A percentile compares a stretch with the other conserved stretches of the same genome.
phyloP scores from a whole-genome alignment of 1,139 yeast species.

The Candida neerlandica region DNA sequence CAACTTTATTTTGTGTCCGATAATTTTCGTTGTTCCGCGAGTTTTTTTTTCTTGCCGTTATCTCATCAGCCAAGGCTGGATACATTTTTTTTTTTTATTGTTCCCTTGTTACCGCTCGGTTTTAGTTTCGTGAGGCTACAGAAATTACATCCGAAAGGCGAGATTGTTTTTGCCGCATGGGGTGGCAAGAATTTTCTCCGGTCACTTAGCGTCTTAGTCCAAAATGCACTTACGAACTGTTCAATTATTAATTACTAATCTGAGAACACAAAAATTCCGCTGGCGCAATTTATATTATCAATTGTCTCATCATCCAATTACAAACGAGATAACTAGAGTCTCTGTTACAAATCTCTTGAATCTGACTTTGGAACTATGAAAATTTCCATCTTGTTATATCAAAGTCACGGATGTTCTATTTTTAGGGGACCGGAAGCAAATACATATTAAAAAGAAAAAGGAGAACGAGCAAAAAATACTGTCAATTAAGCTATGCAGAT shows the following conservation, averaged over 20 bases:
- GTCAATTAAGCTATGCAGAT: too few species aligned
- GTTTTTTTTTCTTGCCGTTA: background rate
- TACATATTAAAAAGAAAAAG: too few species aligned
- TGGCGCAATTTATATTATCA: background rate
- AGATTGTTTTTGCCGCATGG: slow-evolving; percentile 1
- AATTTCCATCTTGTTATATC: background rate
- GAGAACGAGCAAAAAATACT: too few species aligned
- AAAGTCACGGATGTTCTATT: too few species aligned
- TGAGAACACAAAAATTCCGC: background rate
- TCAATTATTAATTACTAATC: too few species aligned
- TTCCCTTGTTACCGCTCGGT: background rate
- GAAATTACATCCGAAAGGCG: background rate
- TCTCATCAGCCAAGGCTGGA: slow-evolving; percentile 1
- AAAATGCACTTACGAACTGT: too few species aligned
- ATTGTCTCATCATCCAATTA: too few species aligned
- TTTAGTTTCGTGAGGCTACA: background rate
- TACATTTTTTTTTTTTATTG: background rate
- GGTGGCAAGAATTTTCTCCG: background rate
- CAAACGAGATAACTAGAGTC: too few species aligned
- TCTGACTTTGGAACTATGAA: too few species aligned
- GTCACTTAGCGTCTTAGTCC: background rate
- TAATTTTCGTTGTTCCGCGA: background rate
- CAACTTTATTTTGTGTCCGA: slow-evolving; percentile 3
- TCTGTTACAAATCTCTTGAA: too few species aligned
- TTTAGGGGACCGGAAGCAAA: too few species aligned